Conservation (phyloP, 352 stramenopile species). For the Globisporangium uncinulatum region DNA sequence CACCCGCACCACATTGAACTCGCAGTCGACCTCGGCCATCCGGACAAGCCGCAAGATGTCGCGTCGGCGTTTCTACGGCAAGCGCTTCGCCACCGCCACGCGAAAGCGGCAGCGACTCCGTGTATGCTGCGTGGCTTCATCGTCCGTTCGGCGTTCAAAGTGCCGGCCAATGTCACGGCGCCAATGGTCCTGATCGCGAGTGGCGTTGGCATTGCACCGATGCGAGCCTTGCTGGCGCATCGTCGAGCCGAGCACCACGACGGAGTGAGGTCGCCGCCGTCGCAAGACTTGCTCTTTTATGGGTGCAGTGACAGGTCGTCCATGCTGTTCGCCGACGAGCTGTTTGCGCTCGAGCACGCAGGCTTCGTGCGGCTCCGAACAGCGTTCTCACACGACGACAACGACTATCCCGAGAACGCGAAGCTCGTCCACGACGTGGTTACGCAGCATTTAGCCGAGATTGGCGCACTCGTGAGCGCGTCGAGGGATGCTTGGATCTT, state of each 20-base stretch:
- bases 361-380: constrained; percentile 24
- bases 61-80: constrained; percentile 21
- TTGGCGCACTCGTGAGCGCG: background rate
- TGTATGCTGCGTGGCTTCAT: constrained; percentile 87
- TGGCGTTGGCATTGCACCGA: constrained; percentile 90
- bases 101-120: constrained; percentile 18
- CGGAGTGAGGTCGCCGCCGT: background rate
- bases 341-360: constrained; percentile 23
- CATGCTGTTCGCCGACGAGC: constrained; percentile 28
- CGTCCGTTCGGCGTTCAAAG: constrained; percentile 84
- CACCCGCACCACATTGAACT: constrained; percentile 79
- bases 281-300: constrained; percentile 31
- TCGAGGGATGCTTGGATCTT: constrained; percentile 2
- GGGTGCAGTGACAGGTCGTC: constrained; percentile 21
- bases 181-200: constrained; percentile 91
- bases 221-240: constrained; percentile 38
- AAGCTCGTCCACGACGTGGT: constrained; percentile 27
- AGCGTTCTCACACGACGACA: constrained; percentile 14
- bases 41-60: constrained; percentile 21
- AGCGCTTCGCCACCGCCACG: background rate
- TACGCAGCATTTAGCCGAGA: constrained; percentile 11
- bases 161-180: constrained; percentile 59
- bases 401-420: background rate
- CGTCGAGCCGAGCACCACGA: constrained; percentile 15
- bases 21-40: constrained; percentile 84